Conservation (phyloP, 768 basidiomycete species). For the Suillus alpinus region DNA sequence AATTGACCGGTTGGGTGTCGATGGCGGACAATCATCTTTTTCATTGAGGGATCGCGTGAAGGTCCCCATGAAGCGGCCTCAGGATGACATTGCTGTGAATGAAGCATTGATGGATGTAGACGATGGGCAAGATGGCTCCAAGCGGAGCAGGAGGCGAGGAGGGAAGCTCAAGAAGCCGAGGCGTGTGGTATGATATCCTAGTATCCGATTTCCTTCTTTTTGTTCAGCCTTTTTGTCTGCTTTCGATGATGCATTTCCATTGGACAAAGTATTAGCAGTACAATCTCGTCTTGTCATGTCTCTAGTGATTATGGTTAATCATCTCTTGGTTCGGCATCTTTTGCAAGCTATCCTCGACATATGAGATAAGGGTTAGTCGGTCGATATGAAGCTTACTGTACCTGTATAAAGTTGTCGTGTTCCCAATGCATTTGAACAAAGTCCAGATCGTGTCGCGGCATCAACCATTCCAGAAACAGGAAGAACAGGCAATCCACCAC, state of each 20-base stretch:
- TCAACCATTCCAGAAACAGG: conserved; percentile 77
- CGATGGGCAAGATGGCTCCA: conserved; percentile 20
- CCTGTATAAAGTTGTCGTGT: conserved; percentile 31
- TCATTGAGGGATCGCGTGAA: conserved; percentile 38
- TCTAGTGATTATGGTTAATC: neutral
- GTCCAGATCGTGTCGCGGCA: conserved; percentile 76
- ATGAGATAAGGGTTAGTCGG: neutral
- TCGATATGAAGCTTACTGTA: conserved; percentile 11
- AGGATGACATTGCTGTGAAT: conserved; percentile 24
- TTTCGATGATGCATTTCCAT: conserved; percentile 1
- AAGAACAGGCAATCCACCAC: conserved; percentile 90
- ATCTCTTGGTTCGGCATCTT: conserved; percentile 1
- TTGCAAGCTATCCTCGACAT: conserved; percentile 10
- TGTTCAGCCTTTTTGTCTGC: neutral
- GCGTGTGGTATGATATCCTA: conserved; percentile 8
- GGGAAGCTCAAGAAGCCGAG: conserved; percentile 20
- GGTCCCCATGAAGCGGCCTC: conserved; percentile 29
- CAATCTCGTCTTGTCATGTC: neutral
- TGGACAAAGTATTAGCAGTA: conserved; percentile 2
- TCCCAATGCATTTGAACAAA: conserved; percentile 70
- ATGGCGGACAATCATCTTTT: conserved; percentile 11
- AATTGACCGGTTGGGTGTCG: conserved; percentile 36
- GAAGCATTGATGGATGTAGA: conserved; percentile 19
- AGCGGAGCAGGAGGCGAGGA: conserved; percentile 22
- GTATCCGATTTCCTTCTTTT: neutral